phyloP scores from a whole-genome alignment of 352 stramenopile genomes.

The Globisporangium parvum region DNA sequence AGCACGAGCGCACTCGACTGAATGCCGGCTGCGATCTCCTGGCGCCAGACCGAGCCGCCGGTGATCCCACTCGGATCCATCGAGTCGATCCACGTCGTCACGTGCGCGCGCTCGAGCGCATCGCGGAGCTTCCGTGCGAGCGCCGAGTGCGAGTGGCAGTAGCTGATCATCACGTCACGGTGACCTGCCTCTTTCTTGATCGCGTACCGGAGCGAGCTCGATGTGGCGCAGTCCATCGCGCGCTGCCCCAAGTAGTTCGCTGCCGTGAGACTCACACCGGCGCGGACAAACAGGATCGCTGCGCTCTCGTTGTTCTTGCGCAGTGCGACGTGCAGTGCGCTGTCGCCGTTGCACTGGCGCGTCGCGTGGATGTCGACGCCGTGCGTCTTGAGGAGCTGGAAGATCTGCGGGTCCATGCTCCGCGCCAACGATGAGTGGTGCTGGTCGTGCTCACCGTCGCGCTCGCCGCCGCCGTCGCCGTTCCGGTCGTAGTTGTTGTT shows the following conservation, averaged over 20 bases:
- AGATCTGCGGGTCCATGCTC: slow-evolving; percentile 45
- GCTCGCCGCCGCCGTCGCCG: slow-evolving; percentile 20
- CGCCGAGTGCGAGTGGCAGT: slow-evolving; percentile 68
- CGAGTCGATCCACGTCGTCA: slow-evolving; percentile 84
- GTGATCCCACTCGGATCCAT: slow-evolving; percentile 82
- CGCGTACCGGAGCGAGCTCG: slow-evolving; percentile 62
- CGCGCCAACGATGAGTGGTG: slow-evolving; percentile 21
- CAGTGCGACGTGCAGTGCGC: slow-evolving; percentile 66
- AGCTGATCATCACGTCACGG: slow-evolving; percentile 86
- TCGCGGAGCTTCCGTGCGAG: slow-evolving; percentile 66
- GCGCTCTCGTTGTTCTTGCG: slow-evolving; percentile 62
- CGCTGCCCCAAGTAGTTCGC: slow-evolving; percentile 59
- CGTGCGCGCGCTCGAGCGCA: slow-evolving; percentile 53
- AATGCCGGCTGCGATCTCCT: slow-evolving; percentile 78
- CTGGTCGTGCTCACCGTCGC: slow-evolving; percentile 16
- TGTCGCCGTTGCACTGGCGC: slow-evolving; percentile 58
- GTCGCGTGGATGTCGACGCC: slow-evolving; percentile 53
- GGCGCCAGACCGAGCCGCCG: slow-evolving; percentile 68
- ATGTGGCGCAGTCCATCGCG: slow-evolving; percentile 67
- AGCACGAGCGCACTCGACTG: slow-evolving; percentile 68
- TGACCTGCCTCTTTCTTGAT: slow-evolving; percentile 82
- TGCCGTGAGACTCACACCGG: slow-evolving; percentile 57
- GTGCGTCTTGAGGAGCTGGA: slow-evolving; percentile 40
- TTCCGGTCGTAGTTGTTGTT: slow-evolving; percentile 15
- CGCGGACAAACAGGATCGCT: slow-evolving; percentile 60